Evolutionary conservation across 2,329 filamentous ascomycete genomes (phyloP).

Genomic region (Rhytidhysteron rufulum): DNA sequence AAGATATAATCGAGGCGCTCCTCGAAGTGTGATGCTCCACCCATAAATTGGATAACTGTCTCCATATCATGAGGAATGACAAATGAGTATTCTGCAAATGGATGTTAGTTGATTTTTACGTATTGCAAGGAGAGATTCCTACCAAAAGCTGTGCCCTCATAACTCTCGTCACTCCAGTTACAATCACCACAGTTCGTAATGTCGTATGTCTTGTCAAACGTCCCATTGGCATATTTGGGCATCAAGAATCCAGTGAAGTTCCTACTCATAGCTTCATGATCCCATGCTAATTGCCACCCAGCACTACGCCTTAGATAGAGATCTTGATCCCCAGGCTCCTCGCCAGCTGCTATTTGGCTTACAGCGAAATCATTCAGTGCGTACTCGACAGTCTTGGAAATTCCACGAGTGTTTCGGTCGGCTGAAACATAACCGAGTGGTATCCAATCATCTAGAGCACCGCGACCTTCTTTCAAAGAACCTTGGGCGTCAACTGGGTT

Average conservation of each 20-base stretch:
- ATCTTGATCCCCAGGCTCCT: constrained; percentile 37
- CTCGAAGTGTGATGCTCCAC: constrained; percentile 37
- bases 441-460: constrained; percentile 43
- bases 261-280: constrained; percentile 30
- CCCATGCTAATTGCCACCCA: constrained; percentile 44
- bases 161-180: constrained; percentile 39
- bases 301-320: constrained; percentile 36
- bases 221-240: constrained; percentile 33
- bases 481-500: constrained; percentile 33
- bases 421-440: constrained; percentile 39
- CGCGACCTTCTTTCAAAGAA: constrained; percentile 40
- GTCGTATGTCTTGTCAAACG: constrained; percentile 37
- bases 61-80: constrained; percentile 41
- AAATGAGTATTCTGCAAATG: constrained; percentile 45
- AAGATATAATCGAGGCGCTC: constrained; percentile 40
- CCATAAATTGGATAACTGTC: constrained; percentile 42
- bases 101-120: too few species aligned
- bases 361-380: constrained; percentile 43
- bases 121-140: constrained; percentile 1
- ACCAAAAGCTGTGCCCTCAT: constrained; percentile 41
- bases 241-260: constrained; percentile 36
- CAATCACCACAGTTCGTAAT: constrained; percentile 41
- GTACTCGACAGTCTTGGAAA: constrained; percentile 43
- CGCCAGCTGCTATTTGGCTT: constrained; percentile 37
- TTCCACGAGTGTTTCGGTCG: constrained; percentile 33